A percentile compares a stretch with the other conserved stretches of the same genome.
Conservation (phyloP, 805 yeast genomes). For the Monosporozyma servazzii region DNA sequence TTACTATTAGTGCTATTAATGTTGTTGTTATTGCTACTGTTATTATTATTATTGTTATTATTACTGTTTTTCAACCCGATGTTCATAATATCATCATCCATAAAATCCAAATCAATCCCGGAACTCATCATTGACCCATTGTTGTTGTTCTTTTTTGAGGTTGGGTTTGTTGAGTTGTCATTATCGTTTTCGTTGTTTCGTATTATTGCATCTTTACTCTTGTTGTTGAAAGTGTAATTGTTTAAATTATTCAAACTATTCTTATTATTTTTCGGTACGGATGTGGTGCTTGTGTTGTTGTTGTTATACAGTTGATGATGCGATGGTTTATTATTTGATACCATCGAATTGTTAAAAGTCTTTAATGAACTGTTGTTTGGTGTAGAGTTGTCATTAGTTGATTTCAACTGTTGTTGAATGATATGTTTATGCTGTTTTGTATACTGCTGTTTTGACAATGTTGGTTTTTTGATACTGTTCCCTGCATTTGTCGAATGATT, state of each 20-base stretch:
- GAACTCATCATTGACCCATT: not conserved
- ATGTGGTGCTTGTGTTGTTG: not conserved
- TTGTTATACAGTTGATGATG: conserved; percentile 50
- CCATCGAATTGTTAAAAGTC: not conserved
- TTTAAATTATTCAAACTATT: conserved; percentile 21
- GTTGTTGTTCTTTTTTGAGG: not conserved
- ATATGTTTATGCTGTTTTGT: conserved; percentile 4
- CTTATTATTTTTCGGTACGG: not conserved
- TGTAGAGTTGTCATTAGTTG: not conserved
- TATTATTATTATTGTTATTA: not conserved
- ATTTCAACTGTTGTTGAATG: conserved; percentile 5
- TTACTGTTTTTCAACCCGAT: conserved; percentile 4
- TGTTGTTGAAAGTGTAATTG: conserved; percentile 1
- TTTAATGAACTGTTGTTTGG: not conserved
- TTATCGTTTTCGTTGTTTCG: conserved; percentile 15
- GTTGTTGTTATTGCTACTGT: conserved; percentile 8
- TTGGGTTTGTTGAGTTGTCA: conserved; percentile 8
- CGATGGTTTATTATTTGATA: too few species aligned
- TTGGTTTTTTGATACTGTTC: not conserved
- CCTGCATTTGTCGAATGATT: too few species aligned
- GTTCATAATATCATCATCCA: conserved; percentile 9
- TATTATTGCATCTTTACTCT: conserved; percentile 2
- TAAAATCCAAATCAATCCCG: conserved; percentile 7
- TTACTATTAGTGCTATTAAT: conserved; percentile 3
- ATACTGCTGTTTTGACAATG: not conserved